Percentiles rank a stretch among this genome's conserved stretches.
Evolutionary conservation across 2,329 filamentous ascomycete genomes (phyloP).

Genomic region (Ilyonectria robusta): DNA sequence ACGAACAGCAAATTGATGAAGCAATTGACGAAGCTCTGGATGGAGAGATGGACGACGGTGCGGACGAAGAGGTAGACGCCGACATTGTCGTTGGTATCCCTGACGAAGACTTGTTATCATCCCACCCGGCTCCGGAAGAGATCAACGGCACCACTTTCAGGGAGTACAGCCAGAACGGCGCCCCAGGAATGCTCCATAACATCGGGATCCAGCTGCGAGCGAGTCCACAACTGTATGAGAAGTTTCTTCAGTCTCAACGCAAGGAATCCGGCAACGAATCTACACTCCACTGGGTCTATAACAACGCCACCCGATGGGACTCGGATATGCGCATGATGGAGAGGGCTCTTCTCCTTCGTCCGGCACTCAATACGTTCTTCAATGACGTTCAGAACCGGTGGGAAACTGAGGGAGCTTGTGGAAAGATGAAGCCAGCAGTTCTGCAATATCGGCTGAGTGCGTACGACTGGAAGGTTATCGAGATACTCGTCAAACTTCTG

Average conservation of each 20-base stretch:
- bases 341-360: not conserved
- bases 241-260: not conserved
- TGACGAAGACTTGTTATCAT: not conserved
- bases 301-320: conserved; percentile 2
- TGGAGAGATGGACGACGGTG: not conserved
- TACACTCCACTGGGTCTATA: conserved; percentile 3
- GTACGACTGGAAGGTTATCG: conserved; percentile 3
- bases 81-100: not conserved
- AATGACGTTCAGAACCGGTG: conserved; percentile 3
- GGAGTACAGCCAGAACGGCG: no score
- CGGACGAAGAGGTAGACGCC: not conserved
- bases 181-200: not conserved
- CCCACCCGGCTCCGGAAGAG: not conserved
- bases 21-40: not conserved
- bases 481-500: conserved; percentile 5
- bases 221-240: not conserved
- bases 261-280: conserved; percentile 5
- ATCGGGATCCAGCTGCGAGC: not conserved
- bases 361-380: not conserved
- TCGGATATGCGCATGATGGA: conserved; percentile 3
- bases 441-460: conserved; percentile 4
- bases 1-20: not conserved
- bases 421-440: conserved; percentile 3
- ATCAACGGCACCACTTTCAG: not conserved
- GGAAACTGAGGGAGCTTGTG: not conserved